Evolutionary conservation across 2,329 filamentous ascomycete genomes (phyloP).

Genomic region (Sporothrix phasma): DNA sequence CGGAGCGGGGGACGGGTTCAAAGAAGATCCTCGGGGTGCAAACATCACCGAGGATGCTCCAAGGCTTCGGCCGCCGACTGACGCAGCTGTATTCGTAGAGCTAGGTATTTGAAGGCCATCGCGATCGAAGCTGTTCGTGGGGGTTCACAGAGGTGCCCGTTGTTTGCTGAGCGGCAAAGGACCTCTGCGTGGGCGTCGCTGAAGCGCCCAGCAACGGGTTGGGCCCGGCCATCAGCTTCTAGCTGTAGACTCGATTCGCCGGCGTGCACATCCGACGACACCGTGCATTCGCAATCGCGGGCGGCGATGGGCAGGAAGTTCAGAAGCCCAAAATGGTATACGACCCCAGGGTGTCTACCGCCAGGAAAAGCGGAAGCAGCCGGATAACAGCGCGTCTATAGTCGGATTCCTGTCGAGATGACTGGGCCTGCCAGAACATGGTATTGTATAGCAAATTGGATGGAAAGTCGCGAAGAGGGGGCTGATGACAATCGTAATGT

Average conservation of each 20-base stretch:
- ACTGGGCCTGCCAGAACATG: background rate
- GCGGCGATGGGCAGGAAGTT: background rate
- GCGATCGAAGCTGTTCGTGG: constrained; percentile 43
- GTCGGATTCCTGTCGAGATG: background rate
- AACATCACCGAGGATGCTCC: constrained; percentile 50
- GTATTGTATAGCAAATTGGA: background rate
- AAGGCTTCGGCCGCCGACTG: constrained; percentile 32
- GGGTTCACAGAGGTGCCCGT: constrained; percentile 28
- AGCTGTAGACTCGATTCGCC: constrained; percentile 23
- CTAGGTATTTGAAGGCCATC: constrained; percentile 38
- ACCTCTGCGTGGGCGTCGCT: constrained; percentile 45
- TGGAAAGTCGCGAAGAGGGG: background rate
- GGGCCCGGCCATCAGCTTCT: constrained; percentile 29
- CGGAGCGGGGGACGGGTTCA: constrained; percentile 59
- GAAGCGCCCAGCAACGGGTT: constrained; percentile 43
- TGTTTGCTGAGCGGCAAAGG: constrained; percentile 34
- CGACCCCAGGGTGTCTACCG: no score
- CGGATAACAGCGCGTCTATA: background rate
- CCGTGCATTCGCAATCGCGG: constrained; percentile 11
- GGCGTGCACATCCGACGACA: constrained; percentile 22
- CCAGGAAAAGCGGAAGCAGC: background rate
- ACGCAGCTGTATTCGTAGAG: constrained; percentile 27
- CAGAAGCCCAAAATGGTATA: background rate
- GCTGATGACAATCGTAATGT: background rate
- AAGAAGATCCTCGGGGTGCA: constrained; percentile 56